Percentiles rank a stretch among this genome's conserved stretches.
Conservation (phyloP, 108 stramenopile genomes). For the Mayamaea pseudoterrestris region DNA sequence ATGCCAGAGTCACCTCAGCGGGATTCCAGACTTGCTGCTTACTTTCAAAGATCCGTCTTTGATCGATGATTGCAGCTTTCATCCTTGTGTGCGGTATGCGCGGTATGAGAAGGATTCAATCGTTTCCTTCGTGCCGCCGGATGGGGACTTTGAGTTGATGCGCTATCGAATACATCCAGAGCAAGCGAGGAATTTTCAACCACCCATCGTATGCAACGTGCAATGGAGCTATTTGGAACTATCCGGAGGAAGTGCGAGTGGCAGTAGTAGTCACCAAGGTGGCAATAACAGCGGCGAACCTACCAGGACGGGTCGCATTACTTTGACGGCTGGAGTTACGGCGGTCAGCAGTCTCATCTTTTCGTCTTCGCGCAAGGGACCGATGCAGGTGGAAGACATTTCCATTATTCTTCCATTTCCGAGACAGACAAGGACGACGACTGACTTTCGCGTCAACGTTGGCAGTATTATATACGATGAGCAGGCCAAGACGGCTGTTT, state of each 20-base stretch:
- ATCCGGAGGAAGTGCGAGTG: constrained; percentile 1
- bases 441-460: constrained; percentile 61
- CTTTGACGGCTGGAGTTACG: constrained; percentile 37
- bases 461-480: constrained; percentile 76
- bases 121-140: constrained; percentile 96
- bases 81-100: constrained; percentile 95
- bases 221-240: constrained; percentile 43
- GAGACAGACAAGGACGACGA: constrained; percentile 69
- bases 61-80: constrained; percentile 95
- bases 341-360: constrained; percentile 57
- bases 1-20: constrained; percentile 83
- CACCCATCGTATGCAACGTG: constrained; percentile 75
- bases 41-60: constrained; percentile 80
- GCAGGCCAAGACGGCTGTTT: constrained; percentile 91
- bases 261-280: constrained; percentile 2
- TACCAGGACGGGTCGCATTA: constrained; percentile 31
- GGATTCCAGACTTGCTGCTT: constrained; percentile 91
- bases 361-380: constrained; percentile 41
- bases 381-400: constrained; percentile 89
- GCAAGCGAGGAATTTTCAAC: constrained; percentile 25
- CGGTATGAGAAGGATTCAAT: constrained; percentile 87
- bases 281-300: background rate
- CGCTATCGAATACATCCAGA: constrained; percentile 70
- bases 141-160: constrained; percentile 96
- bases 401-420: constrained; percentile 90